Evolutionary conservation across 495 filamentous ascomycete species (phyloP).

Genomic region (Aspergillus biplanus): DNA sequence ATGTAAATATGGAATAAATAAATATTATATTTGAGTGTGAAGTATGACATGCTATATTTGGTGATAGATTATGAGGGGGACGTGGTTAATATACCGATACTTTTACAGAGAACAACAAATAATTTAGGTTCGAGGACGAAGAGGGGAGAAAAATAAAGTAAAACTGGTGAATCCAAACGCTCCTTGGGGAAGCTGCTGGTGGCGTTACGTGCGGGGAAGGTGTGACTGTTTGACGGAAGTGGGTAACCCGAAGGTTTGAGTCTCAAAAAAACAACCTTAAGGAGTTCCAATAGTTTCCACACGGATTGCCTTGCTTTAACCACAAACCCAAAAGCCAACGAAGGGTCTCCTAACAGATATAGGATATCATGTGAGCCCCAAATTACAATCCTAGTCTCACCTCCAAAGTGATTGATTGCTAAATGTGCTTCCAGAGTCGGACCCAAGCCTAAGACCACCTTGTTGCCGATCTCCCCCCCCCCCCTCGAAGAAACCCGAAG

Average conservation of each 20-base stretch:
- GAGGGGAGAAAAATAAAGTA: not conserved
- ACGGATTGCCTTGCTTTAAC: not conserved
- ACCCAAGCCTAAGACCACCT: not conserved
- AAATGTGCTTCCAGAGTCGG: not conserved
- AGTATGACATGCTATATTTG: no score
- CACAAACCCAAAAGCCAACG: not conserved
- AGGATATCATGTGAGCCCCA: not conserved
- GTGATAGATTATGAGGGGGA: no score
- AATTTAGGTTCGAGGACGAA: not conserved
- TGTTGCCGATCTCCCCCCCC: constrained; percentile 9
- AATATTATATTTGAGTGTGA: no score
- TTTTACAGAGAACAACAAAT: no score
- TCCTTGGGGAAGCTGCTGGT: not conserved
- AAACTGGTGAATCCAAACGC: not conserved
- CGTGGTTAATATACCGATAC: no score
- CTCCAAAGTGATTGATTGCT: not conserved
- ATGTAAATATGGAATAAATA: no score
- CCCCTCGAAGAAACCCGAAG: constrained; percentile 3
- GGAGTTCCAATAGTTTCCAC: not conserved
- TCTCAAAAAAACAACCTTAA: not conserved
- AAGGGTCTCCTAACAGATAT: not conserved
- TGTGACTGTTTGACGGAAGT: not conserved
- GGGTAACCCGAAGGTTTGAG: not conserved
- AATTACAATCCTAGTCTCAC: not conserved
- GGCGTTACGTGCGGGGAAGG: not conserved